Base-by-base conservation (phyloP, 495 filamentous ascomycete genomes). In the Cairneyella variabilis region DNA sequence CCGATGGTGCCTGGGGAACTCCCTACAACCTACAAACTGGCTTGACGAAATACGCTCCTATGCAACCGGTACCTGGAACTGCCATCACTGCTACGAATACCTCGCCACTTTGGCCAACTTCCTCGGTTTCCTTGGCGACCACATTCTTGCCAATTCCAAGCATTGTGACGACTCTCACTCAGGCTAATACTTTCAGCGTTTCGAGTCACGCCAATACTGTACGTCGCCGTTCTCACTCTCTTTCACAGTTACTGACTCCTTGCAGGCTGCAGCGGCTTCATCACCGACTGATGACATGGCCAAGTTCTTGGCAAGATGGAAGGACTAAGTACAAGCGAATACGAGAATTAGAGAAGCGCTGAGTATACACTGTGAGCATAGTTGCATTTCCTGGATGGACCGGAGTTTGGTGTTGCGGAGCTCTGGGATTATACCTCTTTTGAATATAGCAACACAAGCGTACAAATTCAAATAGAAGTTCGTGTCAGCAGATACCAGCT, bases 31-130 rank as follows among this genome's bases (percentile, higher is more conserved):
- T 75, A 53, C 86, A 91, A 62, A 78, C 74, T 8, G 87, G 86
- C 4, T 54, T 70, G 30, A 88, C 77, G 3, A 77, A 76, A 64
- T 90, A 85, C 68, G 87, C 87, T 22, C 86, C 86, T 1, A 85
- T 88, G 85, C 83, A 85, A 50, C 78, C 76, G 45, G 72, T 79
- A 30, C 85, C 87, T 12, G 76, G 76, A 10, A 84, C 76, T 16
- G 80, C 80, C 40, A 89, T 90, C 48, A 83, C 79, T 17, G 76
- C 74, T 12, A 69, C 64, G 14, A 75, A 79, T 51, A 71, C 69
- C 1, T 78, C 68, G 17, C 79, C 82, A 21, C 70, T 81, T 51
- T 83, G 76, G 59, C 83, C 86, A 20, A 83, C 85, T 3, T 86
- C 80, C 48, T 68, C 74, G 4, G 83, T 82, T 38, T 64, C 63